phyloP scores from a whole-genome alignment of 148 eudicot genomes.

The Chenopodium album region DNA sequence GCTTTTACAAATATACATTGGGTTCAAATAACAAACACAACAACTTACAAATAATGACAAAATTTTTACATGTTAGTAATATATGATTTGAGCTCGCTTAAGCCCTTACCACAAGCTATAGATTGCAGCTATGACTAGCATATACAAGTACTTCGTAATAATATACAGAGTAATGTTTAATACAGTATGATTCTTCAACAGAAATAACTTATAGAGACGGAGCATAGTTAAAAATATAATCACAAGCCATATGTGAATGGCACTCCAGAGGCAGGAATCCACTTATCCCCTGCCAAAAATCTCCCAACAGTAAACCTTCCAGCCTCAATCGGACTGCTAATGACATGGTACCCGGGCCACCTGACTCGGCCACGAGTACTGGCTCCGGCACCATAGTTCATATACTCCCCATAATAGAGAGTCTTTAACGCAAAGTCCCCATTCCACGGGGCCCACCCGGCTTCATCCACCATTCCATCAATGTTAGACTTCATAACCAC shows the following conservation, averaged over 20 bases:
- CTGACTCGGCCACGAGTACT: constrained; percentile 43
- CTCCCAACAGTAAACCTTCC: constrained; percentile 40
- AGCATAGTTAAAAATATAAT: constrained; percentile 5
- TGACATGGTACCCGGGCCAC: constrained; percentile 57
- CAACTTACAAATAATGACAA: too few species aligned
- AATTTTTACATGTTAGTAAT: too few species aligned
- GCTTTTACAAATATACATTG: too few species aligned
- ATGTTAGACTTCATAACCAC: constrained; percentile 42
- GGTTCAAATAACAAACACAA: too few species aligned
- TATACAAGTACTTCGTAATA: too few species aligned
- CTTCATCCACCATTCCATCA: constrained; percentile 38
- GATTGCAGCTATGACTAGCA: too few species aligned
- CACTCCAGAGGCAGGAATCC: constrained; percentile 57
- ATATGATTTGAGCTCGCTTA: too few species aligned
- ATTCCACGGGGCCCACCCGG: constrained; percentile 61
- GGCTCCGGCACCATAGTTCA: constrained; percentile 53
- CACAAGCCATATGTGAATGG: constrained; percentile 53
- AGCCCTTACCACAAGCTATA: too few species aligned
- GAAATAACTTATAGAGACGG: too few species aligned
- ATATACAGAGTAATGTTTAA: too few species aligned
- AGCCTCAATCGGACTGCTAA: constrained; percentile 32
- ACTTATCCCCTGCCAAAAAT: constrained; percentile 48
- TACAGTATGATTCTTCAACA: too few species aligned
- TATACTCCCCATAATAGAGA: constrained; percentile 58
- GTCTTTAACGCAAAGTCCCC: constrained; percentile 44